Conservation (phyloP, 768 basidiomycete genomes). For the Pleurotus citrinopileatus region DNA sequence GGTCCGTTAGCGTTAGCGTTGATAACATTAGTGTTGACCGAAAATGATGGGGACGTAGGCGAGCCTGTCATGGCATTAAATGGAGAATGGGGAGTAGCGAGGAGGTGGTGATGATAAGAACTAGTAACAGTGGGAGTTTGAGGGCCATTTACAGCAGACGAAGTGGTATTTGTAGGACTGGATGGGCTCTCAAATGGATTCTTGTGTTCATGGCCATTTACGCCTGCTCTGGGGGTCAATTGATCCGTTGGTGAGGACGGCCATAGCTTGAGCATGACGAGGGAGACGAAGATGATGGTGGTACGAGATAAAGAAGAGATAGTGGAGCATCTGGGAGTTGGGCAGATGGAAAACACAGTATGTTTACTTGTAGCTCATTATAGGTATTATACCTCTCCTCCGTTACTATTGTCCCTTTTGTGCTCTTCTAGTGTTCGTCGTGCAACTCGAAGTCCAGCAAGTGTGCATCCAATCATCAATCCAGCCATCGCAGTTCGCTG, state of each 20-base stretch:
- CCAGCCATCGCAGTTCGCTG: conserved; percentile 52
- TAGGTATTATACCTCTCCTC: conserved; percentile 9
- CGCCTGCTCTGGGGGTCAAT: conserved; percentile 54
- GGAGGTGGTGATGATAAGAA: conserved; percentile 34
- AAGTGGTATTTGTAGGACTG: conserved; percentile 12
- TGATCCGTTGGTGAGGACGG: conserved; percentile 49
- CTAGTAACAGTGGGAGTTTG: conserved; percentile 27
- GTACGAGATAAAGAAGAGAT: conserved; percentile 8
- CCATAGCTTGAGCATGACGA: conserved; percentile 36
- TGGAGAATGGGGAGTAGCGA: conserved; percentile 20
- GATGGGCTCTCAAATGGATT: conserved; percentile 61
- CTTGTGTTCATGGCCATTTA: conserved; percentile 33
- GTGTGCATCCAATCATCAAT: conserved; percentile 49
- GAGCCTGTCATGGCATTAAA: conserved; percentile 11
- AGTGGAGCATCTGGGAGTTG: background rate
- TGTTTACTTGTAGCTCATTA: conserved; percentile 9
- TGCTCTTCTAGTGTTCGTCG: conserved; percentile 22
- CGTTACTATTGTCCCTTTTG: conserved; percentile 17
- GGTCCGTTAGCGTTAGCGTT: conserved; percentile 30
- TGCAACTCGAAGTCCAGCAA: conserved; percentile 38
- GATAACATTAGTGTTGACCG: conserved; percentile 25
- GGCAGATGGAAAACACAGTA: background rate
- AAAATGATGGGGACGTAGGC: conserved; percentile 21
- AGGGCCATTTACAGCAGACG: conserved; percentile 15
- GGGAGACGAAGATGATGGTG: conserved; percentile 1